Conservation (phyloP, 345 rosid genomes). For the Camelina sativa region DNA sequence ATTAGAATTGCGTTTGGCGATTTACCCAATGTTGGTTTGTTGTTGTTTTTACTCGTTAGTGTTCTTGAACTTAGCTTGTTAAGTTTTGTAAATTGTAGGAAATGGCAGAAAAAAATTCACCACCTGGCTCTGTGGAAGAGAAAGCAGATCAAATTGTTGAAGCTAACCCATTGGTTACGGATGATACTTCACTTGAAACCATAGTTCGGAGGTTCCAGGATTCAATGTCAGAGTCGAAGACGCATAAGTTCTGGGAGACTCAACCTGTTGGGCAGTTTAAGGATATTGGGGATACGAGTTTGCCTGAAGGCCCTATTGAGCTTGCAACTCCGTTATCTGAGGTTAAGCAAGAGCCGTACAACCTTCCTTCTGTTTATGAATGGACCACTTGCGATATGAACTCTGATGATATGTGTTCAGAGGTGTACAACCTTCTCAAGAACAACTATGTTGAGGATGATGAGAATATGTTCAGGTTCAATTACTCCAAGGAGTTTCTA, state of each 20-base stretch:
- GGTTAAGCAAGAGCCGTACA: conserved; percentile 90
- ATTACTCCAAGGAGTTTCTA: conserved; percentile 92
- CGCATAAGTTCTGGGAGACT: conserved; percentile 92
- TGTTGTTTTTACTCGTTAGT: neutral
- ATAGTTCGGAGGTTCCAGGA: conserved; percentile 71
- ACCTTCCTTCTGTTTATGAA: conserved; percentile 76
- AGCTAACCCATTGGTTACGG: conserved; percentile 39
- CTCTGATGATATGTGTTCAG: conserved; percentile 72
- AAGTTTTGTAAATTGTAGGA: conserved; percentile 33
- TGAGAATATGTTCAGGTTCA: conserved; percentile 96
- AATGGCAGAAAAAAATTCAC: conserved; percentile 65
- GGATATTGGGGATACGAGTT: conserved; percentile 68
- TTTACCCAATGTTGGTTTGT: neutral
- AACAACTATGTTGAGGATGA: conserved; percentile 92
- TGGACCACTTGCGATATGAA: conserved; percentile 91
- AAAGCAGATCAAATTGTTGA: conserved; percentile 58
- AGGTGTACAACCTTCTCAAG: conserved; percentile 79
- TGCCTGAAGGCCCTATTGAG: conserved; percentile 89
- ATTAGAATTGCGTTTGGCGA: conserved; percentile 9
- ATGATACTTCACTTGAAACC: conserved; percentile 64
- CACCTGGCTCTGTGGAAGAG: conserved; percentile 59
- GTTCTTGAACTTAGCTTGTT: conserved; percentile 19
- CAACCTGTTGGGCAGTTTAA: conserved; percentile 90
- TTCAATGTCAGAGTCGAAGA: conserved; percentile 57
- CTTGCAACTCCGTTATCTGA: conserved; percentile 64